phyloP scores from a whole-genome alignment of 257 asterid species.

The Paulownia fortunei region DNA sequence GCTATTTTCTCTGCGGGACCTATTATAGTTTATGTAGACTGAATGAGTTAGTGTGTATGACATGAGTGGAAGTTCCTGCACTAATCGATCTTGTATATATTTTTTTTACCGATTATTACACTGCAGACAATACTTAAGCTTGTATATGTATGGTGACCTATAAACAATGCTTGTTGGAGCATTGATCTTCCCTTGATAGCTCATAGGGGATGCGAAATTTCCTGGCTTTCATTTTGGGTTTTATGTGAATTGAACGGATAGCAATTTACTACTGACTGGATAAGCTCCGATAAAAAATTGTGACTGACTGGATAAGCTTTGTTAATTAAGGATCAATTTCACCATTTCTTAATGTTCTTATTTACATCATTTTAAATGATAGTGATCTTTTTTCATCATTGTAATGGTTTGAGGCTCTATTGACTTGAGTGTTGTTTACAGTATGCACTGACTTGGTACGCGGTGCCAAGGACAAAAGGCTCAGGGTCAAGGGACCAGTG shows the following conservation, averaged over 20 bases:
- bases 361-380: not conserved
- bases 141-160: no score
- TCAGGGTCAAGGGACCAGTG: conserved; percentile 75
- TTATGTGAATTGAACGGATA: not conserved
- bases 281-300: no score
- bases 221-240: no score
- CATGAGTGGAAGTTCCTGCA: no score
- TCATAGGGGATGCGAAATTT: not conserved
- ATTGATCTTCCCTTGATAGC: no score
- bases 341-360: not conserved
- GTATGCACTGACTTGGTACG: conserved; percentile 69
- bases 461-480: conserved; percentile 71
- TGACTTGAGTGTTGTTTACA: conserved; percentile 30
- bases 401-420: not conserved
- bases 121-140: no score
- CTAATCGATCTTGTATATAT: no score
- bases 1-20: not conserved
- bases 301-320: no score
- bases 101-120: no score
- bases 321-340: not conserved
- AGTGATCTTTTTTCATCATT: not conserved
- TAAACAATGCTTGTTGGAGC: no score
- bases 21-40: no score
- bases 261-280: not conserved
- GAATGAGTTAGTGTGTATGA: no score